Percentiles rank a stretch among this genome's conserved stretches.
These are phyloP conservation scores for Clitoria ternatea DNA, from an alignment of 306 rosid species.

Conservation along the genomic window DNA sequence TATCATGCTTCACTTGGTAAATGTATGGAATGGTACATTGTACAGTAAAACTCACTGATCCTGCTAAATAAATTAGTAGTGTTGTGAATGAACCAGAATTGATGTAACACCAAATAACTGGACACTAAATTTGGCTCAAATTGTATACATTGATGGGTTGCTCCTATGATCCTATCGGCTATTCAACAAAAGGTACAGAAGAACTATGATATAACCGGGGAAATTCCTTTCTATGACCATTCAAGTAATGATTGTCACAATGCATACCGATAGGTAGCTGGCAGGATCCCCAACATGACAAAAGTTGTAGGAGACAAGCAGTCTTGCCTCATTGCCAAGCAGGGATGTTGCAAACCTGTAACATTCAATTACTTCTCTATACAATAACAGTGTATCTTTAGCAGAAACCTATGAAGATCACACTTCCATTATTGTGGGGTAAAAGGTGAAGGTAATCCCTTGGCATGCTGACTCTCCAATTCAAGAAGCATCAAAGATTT, in stretches of 20 bases:
- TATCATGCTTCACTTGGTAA: not conserved
- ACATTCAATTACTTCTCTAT: slow-evolving; percentile 13
- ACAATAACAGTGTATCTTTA: slow-evolving; percentile 23
- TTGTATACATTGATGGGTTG: slow-evolving; percentile 13
- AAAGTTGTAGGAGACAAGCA: not conserved
- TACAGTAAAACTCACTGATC: slow-evolving; percentile 6
- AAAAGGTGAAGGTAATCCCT: slow-evolving; percentile 62
- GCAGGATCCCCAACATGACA: slow-evolving; percentile 6
- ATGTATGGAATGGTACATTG: slow-evolving; percentile 11
- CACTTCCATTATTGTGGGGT: slow-evolving; percentile 40
- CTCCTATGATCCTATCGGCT: slow-evolving; percentile 5
- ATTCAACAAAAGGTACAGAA: slow-evolving; percentile 1
- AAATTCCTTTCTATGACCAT: not conserved
- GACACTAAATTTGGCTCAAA: slow-evolving; percentile 5
- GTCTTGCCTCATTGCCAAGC: slow-evolving; percentile 16
- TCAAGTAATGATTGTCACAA: slow-evolving; percentile 17
- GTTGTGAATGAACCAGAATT: slow-evolving; percentile 6
- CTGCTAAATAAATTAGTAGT: slow-evolving; percentile 19
- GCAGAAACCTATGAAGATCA: slow-evolving; percentile 18
- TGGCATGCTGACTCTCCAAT: slow-evolving; percentile 96
- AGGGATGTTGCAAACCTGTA: slow-evolving; percentile 6
- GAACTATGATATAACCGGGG: not conserved
- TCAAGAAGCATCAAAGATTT: slow-evolving; percentile 88
- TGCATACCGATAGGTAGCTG: not conserved
- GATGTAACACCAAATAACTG: slow-evolving; percentile 14